phyloP scores from a whole-genome alignment of 2,329 filamentous ascomycete species.

The Keithomyces neogunnii region DNA sequence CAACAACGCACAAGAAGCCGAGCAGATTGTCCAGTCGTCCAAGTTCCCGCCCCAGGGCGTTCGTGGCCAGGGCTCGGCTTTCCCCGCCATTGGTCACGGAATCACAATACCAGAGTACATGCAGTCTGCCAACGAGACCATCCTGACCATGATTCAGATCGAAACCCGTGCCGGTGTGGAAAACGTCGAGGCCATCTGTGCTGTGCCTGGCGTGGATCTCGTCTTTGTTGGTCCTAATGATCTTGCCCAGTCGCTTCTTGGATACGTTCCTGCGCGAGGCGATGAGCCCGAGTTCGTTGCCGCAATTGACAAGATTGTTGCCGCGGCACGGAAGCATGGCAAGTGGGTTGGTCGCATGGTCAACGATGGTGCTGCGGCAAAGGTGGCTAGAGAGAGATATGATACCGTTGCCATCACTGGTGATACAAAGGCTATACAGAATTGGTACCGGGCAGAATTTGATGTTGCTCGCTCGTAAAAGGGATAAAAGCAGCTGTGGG shows the following conservation, averaged over 20 bases:
- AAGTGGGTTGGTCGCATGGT: conserved; percentile 42
- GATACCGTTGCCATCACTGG: conserved; percentile 35
- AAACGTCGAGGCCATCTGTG: conserved; percentile 30
- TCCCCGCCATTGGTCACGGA: conserved; percentile 29
- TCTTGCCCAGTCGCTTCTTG: conserved; percentile 27
- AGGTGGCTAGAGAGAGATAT: conserved; percentile 27
- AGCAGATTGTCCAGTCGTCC: conserved; percentile 28
- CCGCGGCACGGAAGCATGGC: conserved; percentile 36
- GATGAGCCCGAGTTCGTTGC: conserved; percentile 38
- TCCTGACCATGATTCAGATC: conserved; percentile 36
- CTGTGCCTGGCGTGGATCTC: conserved; percentile 33
- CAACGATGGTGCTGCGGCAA: conserved; percentile 32
- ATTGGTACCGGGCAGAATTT: conserved; percentile 37
- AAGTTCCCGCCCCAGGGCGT: conserved; percentile 36
- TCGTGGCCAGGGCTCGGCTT: conserved; percentile 34
- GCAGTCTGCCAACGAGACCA: conserved; percentile 32
- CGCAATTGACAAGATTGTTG: conserved; percentile 36
- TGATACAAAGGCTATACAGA: conserved; percentile 39
- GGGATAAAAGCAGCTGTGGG: too few species aligned
- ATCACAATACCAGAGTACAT: conserved; percentile 32
- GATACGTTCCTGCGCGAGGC: conserved; percentile 35
- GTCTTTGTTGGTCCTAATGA: conserved; percentile 38
- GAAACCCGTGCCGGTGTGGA: conserved; percentile 34
- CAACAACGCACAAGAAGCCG: conserved; percentile 31
- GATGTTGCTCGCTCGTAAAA: conserved; percentile 26